A percentile compares a stretch with the other conserved stretches of the same genome.
Evolutionary conservation across 768 basidiomycete species (phyloP).

Genomic region (Tricholoma saponaceum): DNA sequence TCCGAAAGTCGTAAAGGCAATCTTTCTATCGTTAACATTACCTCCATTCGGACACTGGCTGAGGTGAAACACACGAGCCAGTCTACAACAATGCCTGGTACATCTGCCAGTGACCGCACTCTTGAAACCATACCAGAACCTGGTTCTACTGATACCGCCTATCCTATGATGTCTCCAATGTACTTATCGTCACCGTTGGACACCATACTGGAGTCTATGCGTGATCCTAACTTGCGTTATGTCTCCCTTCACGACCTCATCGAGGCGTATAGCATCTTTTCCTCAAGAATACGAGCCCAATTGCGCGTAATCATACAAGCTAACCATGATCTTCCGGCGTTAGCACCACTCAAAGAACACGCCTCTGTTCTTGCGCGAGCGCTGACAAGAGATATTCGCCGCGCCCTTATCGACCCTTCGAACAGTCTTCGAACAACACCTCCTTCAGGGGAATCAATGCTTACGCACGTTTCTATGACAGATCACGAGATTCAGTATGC

Average conservation of each 20-base stretch:
- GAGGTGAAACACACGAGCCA: not conserved
- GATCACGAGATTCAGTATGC: slow-evolving; percentile 37
- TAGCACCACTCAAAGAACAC: slow-evolving; percentile 27
- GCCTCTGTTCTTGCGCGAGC: slow-evolving; percentile 33
- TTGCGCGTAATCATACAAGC: slow-evolving; percentile 14
- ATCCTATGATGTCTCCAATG: slow-evolving; percentile 12
- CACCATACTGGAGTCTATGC: slow-evolving; percentile 43
- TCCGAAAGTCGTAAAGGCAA: slow-evolving; percentile 1
- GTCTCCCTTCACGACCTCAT: slow-evolving; percentile 51
- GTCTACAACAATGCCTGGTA: not conserved
- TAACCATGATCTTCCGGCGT: slow-evolving; percentile 15
- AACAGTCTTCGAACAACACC: slow-evolving; percentile 10
- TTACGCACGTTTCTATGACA: slow-evolving; percentile 13
- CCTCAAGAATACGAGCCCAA: slow-evolving; percentile 35
- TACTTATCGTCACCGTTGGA: slow-evolving; percentile 41
- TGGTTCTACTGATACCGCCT: not conserved
- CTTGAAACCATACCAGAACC: not conserved
- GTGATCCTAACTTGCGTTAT: slow-evolving; percentile 27
- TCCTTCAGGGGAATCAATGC: slow-evolving; percentile 15
- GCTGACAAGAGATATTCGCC: slow-evolving; percentile 49
- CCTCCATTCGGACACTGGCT: not conserved
- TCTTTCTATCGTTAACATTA: not conserved
- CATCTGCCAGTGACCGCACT: not conserved
- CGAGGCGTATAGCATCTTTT: slow-evolving; percentile 58
- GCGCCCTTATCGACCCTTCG: slow-evolving; percentile 34